Evolutionary conservation across 768 basidiomycete genomes (phyloP), one percentile per base, ranked within the genome.

Genomic region (Amanita inopinata): DNA sequence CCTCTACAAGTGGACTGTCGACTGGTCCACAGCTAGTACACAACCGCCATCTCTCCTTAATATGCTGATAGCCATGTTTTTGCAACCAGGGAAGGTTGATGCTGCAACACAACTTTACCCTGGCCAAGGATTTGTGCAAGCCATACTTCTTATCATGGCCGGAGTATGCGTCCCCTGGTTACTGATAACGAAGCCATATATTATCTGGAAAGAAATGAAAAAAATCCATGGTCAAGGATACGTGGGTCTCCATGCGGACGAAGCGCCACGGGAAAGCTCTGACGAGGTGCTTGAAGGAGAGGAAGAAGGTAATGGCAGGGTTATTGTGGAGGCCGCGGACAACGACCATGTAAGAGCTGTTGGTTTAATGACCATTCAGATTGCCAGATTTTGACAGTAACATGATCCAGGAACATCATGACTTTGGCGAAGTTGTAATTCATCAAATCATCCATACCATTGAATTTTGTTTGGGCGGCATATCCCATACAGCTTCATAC

Each of bases 391-490:
- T 17, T 43, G 33, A 14, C 19, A 7, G 19, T 20, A 35, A 7
- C 33, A 30, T 33, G 30, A 45, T 28, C 35, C 56, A 83, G 75
- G 79, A 91, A 65, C 71, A 86, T 36, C 89, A 93, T 59, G 91
- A 96, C 56, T 89, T 97, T 61, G 70, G 91, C 56, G 96, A 99
- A 61, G 78, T 96, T 46, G 77, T 96, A 17, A 87, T 98, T 46
- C 94, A 99, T 63, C 96, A 99, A 61, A 71, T 96, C 48, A 99
- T 99, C 56, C 96, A 98, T 63, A 94, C 92, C 18, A 97, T 99
- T 62, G 96, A 99, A 66, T 99, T 98, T 65, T 99, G 96, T 59
- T 78, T 99, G 24, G 96, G 94, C 5, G 97, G 94, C 61, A 97
- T 97, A 55, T 98, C 94, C 49, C 94, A 97, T 61, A 98, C 94